Conservation (phyloP, 2,329 filamentous ascomycete species). For the Fusarium nurragi region DNA sequence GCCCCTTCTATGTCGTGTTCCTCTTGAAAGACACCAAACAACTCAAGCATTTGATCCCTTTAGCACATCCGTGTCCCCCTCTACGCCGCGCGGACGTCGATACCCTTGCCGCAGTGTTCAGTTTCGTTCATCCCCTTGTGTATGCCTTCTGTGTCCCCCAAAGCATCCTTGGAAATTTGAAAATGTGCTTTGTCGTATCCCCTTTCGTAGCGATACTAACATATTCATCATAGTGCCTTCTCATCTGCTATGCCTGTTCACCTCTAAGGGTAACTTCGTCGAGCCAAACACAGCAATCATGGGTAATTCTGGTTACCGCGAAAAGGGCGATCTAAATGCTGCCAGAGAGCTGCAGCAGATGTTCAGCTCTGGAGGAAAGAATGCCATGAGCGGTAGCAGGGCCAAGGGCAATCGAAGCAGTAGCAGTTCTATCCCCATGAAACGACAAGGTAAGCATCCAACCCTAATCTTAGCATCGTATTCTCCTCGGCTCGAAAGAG, state of each 20-base stretch:
- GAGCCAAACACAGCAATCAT: not conserved
- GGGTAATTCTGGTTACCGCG: slow-evolving; percentile 27
- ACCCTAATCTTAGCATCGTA: not conserved
- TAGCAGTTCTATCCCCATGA: slow-evolving; percentile 2
- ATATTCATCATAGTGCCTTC: not conserved
- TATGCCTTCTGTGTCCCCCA: not conserved
- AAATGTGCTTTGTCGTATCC: not conserved
- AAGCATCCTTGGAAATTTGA: not conserved
- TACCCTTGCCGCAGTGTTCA: not conserved
- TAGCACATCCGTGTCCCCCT: not conserved
- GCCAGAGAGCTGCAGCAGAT: slow-evolving; percentile 42
- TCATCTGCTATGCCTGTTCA: not conserved
- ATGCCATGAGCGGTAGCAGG: not conserved
- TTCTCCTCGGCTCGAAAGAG: not conserved
- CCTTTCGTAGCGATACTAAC: not conserved
- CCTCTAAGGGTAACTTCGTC: not conserved
- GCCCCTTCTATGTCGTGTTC: not conserved
- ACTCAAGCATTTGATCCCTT: not conserved
- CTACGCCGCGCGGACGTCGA: not conserved
- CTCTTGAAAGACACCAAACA: not conserved
- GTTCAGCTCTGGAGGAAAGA: slow-evolving; percentile 33
- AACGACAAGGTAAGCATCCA: slow-evolving; percentile 18
- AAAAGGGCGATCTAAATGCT: slow-evolving; percentile 41
- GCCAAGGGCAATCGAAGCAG: not conserved
- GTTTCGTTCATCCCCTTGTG: not conserved